Base-by-base conservation (phyloP, 257 asterid species). In the Solanum pinnatisectum region DNA sequence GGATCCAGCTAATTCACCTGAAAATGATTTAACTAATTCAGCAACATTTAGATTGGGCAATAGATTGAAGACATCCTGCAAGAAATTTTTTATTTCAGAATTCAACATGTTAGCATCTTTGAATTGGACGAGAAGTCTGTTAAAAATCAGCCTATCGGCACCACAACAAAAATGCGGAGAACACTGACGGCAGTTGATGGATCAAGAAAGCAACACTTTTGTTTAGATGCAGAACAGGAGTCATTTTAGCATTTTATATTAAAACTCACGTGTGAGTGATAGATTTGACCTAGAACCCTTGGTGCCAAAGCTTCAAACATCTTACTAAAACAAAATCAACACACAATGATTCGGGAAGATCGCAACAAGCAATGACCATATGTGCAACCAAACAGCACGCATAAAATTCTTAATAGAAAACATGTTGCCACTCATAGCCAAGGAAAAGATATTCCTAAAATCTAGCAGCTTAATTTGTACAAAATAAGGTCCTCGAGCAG, bases 31-130 rank as follows among this genome's bases (percentile, higher is more conserved):
- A 35, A 95, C 93, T 68, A 96, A 90, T 87, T 96, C 99, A 4
- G 92, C 65, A 87, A 96, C 98, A 37, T 95, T 96, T 79, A 96
- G 96, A 91, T 95, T 96, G n/a, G 99, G 99, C 32, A 96, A 96
- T 79, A 96, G 92, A 91, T 95, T 96, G 90, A 96, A 95, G 30
- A 95, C 98, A 91, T 96, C 99, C 99, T 96, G 94, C 90, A 71
- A 37, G 18, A 73, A 35, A 82, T 30, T 77, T 49, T 40, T 32
- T 16, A 15, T 42, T n/a, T 5, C 18, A 18, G 30, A 20, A 1
- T 46, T 86, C 37, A 46, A 46, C 40, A n/a, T 46, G 46, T 86
- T 49, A 46, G 67, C 20, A 46, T 30, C 70, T 18, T 30, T 33
- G 85, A 81, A 18, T 81, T 30, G 70, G 70, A 81, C 0, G 30